Conservation (phyloP, 495 filamentous ascomycete species). For the Penicillium longicatenatum region DNA sequence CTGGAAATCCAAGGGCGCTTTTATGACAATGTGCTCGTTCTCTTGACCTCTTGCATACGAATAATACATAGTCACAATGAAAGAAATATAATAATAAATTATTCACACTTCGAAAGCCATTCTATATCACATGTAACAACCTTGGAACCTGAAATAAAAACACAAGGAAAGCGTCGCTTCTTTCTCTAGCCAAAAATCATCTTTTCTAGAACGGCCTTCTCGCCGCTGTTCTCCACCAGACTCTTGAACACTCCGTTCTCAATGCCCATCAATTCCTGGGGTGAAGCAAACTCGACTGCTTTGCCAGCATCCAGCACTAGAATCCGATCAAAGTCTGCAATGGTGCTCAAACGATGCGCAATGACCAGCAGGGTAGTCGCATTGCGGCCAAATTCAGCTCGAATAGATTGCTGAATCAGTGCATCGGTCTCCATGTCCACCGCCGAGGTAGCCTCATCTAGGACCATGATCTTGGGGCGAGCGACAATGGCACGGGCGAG, state of each 20-base stretch:
- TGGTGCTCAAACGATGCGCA: constrained; percentile 83
- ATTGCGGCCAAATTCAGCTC: constrained; percentile 70
- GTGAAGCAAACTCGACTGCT: constrained; percentile 73
- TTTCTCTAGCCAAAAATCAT: constrained; percentile 43
- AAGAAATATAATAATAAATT: not conserved
- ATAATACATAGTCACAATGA: not conserved
- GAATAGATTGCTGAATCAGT: constrained; percentile 79
- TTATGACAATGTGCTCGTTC: constrained; percentile 19
- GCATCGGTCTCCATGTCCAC: constrained; percentile 87
- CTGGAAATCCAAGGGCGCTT: not conserved
- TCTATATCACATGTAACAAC: constrained; percentile 9
- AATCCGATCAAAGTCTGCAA: constrained; percentile 84
- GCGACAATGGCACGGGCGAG: constrained; percentile 84
- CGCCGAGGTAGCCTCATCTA: constrained; percentile 88
- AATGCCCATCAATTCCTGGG: constrained; percentile 64
- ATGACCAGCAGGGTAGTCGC: constrained; percentile 82
- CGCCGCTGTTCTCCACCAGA: constrained; percentile 77
- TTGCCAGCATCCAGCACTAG: constrained; percentile 76
- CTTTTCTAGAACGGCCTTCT: constrained; percentile 59
- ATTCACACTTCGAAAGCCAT: constrained; percentile 3
- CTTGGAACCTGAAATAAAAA: not conserved
- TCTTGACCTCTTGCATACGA: not conserved
- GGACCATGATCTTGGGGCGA: constrained; percentile 79
- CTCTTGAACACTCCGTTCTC: constrained; percentile 62
- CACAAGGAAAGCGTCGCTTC: constrained; percentile 3